Base-by-base conservation (phyloP, 148 eudicot species). In the Hydrangea macrophylla region DNA sequence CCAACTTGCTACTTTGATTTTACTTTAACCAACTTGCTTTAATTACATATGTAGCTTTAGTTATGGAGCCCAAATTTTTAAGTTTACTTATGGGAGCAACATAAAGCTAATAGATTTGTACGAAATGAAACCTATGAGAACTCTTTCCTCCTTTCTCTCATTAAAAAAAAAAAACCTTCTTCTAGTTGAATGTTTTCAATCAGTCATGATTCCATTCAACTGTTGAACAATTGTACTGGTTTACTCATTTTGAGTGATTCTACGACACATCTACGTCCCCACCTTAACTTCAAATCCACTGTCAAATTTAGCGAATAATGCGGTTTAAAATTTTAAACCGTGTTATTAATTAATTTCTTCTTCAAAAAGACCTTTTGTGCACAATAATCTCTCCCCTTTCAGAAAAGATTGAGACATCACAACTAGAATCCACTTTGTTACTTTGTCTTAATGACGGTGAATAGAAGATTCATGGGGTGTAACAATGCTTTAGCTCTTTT, bases 401-500 rank as follows among this genome's bases (percentile, higher is more conserved):
- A 8, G 2, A 57, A 57, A 57, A 57, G 60, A 27, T 28, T 57
- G 35, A 15, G 36, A 13, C 36, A 57, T 28, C 51, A 63, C 27
- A 22, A 42, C 67, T 9, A 15, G n/a, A 32, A 48, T 48, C 36
- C n/a, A 22, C 36, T 50, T 65, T 50, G 9, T n/a, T n/a, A n/a
- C 57, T 50, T 48, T 50, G n/a, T 45, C 37, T 10, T 4, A 28
- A 45, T 31, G n/a, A n/a, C n/a, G n/a, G n/a, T 48, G 31, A 65
- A 65, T 40, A 18, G 44, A 33, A 32, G 33, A 59, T 12, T 6
- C n/a, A 13, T 9, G 13, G 25, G 17, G 5, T n/a, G n/a, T n/a
- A n/a, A n/a, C n/a, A n/a, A n/a, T 5, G 65, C 31, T 28, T 64
- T 64, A 15, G 55, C 55, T 64, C 36, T 45, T 64, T 64, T 63